A percentile compares a stretch with the other conserved stretches of the same genome.
Evolutionary conservation across 495 filamentous ascomycete genomes (phyloP).

Genomic region (Wilcoxina mikolae): DNA sequence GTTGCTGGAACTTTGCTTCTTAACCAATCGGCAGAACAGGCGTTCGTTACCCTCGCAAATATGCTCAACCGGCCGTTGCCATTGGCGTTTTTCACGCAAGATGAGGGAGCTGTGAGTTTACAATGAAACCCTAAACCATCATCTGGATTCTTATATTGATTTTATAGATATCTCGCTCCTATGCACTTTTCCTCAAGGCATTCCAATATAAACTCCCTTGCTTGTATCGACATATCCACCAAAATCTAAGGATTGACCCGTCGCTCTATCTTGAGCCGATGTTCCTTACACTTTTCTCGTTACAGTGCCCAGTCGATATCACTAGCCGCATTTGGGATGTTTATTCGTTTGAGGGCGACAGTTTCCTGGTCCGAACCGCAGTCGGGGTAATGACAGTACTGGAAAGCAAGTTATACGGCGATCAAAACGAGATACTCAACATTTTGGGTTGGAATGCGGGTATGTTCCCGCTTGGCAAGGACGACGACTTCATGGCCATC

Average conservation of each 20-base stretch:
- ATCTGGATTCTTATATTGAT: neutral
- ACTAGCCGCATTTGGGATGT: slow-evolving; percentile 79
- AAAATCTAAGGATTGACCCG: slow-evolving; percentile 34
- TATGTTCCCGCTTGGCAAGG: slow-evolving; percentile 33
- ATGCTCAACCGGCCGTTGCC: slow-evolving; percentile 76
- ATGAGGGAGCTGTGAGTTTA: slow-evolving; percentile 42
- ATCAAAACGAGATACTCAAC: slow-evolving; percentile 37
- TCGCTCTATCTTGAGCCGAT: slow-evolving; percentile 38
- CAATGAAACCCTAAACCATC: neutral
- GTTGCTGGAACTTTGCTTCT: slow-evolving; percentile 81
- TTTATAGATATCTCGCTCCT: slow-evolving; percentile 46
- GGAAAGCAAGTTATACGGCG: slow-evolving; percentile 48
- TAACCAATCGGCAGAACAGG: slow-evolving; percentile 50
- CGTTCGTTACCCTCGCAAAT: slow-evolving; percentile 80
- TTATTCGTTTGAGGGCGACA: slow-evolving; percentile 85
- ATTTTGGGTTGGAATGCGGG: slow-evolving; percentile 40
- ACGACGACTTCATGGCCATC: slow-evolving; percentile 54
- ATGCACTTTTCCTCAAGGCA: slow-evolving; percentile 54
- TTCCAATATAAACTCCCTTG: slow-evolving; percentile 57
- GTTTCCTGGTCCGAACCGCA: slow-evolving; percentile 59
- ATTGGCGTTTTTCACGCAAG: slow-evolving; percentile 70
- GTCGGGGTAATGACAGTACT: slow-evolving; percentile 47
- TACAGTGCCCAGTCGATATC: slow-evolving; percentile 50
- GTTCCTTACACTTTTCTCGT: slow-evolving; percentile 41
- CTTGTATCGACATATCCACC: slow-evolving; percentile 52